Conservation (phyloP, 148 eudicot genomes). For the Silene uniflora region DNA sequence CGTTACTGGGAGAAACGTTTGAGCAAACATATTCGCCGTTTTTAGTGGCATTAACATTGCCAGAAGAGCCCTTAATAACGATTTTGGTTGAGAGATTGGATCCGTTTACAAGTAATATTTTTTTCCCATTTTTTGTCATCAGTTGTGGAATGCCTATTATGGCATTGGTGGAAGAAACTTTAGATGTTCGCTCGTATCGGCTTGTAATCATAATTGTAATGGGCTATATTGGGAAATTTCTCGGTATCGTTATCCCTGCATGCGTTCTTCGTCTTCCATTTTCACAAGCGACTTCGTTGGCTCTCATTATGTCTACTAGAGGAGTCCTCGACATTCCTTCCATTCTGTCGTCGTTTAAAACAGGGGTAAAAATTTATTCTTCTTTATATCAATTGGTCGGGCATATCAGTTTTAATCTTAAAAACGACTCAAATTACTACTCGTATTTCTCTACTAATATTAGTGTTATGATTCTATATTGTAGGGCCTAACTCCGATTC, state of each 20-base stretch:
- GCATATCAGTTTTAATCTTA: no score
- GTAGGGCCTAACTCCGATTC: background rate
- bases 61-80: conserved; percentile 24
- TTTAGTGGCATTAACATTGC: conserved; percentile 15
- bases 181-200: background rate
- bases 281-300: conserved; percentile 2
- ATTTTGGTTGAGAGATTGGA: conserved; percentile 10
- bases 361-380: background rate
- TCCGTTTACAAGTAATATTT: conserved; percentile 1
- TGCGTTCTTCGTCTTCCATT: background rate
- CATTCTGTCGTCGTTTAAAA: background rate
- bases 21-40: conserved; percentile 2
- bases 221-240: conserved; percentile 17
- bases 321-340: conserved; percentile 19
- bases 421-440: no score
- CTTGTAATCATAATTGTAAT: background rate
- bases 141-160: conserved; percentile 12
- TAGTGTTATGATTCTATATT: no score
- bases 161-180: background rate
- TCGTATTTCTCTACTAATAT: no score
- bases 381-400: no score
- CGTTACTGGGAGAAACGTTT: background rate
- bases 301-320: conserved; percentile 12
- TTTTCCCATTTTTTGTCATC: conserved; percentile 18
- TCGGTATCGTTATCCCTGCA: conserved; percentile 8